Conservation (phyloP, 2,329 filamentous ascomycete genomes). For the Xylaria sp. region DNA sequence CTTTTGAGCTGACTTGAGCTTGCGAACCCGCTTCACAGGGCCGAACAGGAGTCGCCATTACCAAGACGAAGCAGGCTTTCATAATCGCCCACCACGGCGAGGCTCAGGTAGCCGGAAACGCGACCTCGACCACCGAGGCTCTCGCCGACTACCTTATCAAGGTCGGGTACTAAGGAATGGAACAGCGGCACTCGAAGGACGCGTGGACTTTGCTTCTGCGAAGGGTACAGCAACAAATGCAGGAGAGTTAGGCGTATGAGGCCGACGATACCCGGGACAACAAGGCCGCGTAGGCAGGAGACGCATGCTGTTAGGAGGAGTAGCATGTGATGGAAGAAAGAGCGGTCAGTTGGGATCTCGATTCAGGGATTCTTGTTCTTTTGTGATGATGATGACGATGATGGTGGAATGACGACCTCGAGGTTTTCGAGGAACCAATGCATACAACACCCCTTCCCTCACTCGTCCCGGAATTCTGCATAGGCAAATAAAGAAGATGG, state of each 20-base stretch:
- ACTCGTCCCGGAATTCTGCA: slow-evolving; percentile 50
- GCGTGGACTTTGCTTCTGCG: slow-evolving; percentile 22
- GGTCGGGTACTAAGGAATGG: slow-evolving; percentile 70
- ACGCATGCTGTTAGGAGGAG: slow-evolving; percentile 35
- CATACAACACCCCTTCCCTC: slow-evolving; percentile 40
- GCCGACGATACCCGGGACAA: slow-evolving; percentile 36
- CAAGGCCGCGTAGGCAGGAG: slow-evolving; percentile 37
- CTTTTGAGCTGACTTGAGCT: slow-evolving; percentile 27
- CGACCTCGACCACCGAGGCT: slow-evolving; percentile 80
- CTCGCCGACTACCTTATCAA: slow-evolving; percentile 88
- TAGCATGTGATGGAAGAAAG: slow-evolving; percentile 33
- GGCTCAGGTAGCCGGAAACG: slow-evolving; percentile 75
- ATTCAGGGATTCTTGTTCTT: slow-evolving; percentile 27
- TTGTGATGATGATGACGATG: slow-evolving; percentile 28
- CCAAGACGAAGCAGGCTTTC: slow-evolving; percentile 89
- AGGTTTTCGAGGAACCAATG: slow-evolving; percentile 36
- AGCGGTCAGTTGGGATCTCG: slow-evolving; percentile 35
- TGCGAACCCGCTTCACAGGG: slow-evolving; percentile 58
- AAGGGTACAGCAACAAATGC: slow-evolving; percentile 15
- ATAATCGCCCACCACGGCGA: slow-evolving; percentile 89
- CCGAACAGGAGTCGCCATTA: slow-evolving; percentile 81
- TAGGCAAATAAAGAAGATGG: slow-evolving; percentile 45
- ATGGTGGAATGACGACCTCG: slow-evolving; percentile 30
- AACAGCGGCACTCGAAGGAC: slow-evolving; percentile 15
- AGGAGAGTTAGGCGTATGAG: slow-evolving; percentile 23